Percentiles rank a stretch among this genome's conserved stretches.
Evolutionary conservation across 495 filamentous ascomycete genomes (phyloP).

Genomic region (Parathielavia appendiculata): DNA sequence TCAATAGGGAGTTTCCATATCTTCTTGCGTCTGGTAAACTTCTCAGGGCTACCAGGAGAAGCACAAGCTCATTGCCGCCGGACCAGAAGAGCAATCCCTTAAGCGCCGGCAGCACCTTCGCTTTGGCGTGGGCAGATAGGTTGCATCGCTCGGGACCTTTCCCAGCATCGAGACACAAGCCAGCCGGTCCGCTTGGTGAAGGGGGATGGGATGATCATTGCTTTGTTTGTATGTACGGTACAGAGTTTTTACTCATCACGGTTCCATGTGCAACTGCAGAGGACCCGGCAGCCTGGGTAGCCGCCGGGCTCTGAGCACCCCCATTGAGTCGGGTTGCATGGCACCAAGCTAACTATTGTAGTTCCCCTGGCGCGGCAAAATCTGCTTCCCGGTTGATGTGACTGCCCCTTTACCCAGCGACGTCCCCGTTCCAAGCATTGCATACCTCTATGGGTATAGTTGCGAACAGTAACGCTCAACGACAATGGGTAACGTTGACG

Average conservation of each 20-base stretch:
- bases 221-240: no score
- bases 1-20: no score
- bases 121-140: not conserved
- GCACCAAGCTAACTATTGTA: not conserved
- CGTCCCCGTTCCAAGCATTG: not conserved
- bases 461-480: no score
- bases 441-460: not conserved
- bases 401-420: not conserved
- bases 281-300: conserved; percentile 15
- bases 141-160: not conserved
- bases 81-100: not conserved
- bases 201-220: conserved; percentile 1
- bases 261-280: not conserved
- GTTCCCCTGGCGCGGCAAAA: not conserved
- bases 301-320: not conserved
- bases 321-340: not conserved
- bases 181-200: not conserved
- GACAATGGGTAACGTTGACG: not conserved
- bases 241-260: conserved; percentile 9
- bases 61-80: no score
- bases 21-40: no score
- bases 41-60: no score
- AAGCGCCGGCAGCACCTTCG: not conserved
- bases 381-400: not conserved
- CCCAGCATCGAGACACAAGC: no score